A percentile compares a stretch with the other conserved stretches of the same genome.
Conservation (phyloP, 106 monocot species). For the Platanthera zijinensis region DNA sequence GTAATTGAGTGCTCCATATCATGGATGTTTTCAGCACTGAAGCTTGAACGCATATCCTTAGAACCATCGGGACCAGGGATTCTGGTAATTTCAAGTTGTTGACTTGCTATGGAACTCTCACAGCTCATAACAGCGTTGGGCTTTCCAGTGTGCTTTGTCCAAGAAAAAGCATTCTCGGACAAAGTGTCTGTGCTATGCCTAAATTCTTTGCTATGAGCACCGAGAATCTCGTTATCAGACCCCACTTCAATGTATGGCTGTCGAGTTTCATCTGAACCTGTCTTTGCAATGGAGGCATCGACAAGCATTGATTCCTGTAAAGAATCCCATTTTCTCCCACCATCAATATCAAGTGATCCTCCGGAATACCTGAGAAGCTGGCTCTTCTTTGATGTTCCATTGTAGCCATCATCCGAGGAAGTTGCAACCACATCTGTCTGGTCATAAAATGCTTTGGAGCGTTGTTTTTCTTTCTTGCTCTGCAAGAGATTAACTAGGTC, state of each 20-base stretch:
- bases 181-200: constrained; percentile 14
- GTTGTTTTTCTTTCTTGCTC: constrained; percentile 88
- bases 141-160: constrained; percentile 30
- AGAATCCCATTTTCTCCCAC: constrained; percentile 56
- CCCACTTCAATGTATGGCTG: constrained; percentile 30
- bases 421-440: constrained; percentile 69
- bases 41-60: constrained; percentile 18
- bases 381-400: constrained; percentile 57
- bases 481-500: constrained; percentile 91
- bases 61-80: constrained; percentile 33
- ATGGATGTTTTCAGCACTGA: constrained; percentile 25
- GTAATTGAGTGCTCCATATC: constrained; percentile 15
- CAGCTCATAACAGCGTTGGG: constrained; percentile 28
- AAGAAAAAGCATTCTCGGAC: constrained; percentile 21
- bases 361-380: constrained; percentile 57
- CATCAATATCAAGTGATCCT: constrained; percentile 68
- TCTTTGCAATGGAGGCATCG: constrained; percentile 26
- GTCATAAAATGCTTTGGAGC: constrained; percentile 82
- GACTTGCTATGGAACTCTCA: constrained; percentile 45
- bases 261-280: constrained; percentile 36
- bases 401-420: constrained; percentile 84
- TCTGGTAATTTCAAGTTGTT: constrained; percentile 40
- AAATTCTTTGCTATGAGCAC: constrained; percentile 25
- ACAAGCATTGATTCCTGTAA: constrained; percentile 44
- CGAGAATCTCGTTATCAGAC: constrained; percentile 27